Conservation (phyloP, 257 asterid species). For the Jacaranda mimosifolia region DNA sequence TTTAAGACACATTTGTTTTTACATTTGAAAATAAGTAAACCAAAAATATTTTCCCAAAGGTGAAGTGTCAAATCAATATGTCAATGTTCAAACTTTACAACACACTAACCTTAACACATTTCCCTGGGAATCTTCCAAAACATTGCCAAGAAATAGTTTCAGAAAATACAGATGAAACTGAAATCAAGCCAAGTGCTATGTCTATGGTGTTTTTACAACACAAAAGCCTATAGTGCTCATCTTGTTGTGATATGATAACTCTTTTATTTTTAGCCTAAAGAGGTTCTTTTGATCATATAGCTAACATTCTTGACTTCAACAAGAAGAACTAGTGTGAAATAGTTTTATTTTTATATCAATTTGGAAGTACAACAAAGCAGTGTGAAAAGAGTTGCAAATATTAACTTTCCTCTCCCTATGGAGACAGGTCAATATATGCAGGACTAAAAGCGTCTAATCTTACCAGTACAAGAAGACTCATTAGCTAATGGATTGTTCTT, state of each 20-base stretch:
- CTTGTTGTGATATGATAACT: constrained; percentile 2
- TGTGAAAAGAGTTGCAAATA: constrained; percentile 19
- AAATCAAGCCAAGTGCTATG: constrained; percentile 4
- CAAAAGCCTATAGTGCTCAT: neutral
- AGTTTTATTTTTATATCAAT: constrained; percentile 4
- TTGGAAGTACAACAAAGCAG: neutral
- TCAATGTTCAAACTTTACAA: constrained; percentile 26
- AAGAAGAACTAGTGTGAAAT: constrained; percentile 7
- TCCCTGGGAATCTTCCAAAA: constrained; percentile 4
- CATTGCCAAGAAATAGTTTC: neutral
- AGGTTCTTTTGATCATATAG: neutral
- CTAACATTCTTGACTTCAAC: neutral
- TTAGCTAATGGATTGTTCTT: constrained; percentile 25
- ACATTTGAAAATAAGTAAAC: neutral
- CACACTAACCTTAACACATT: constrained; percentile 9
- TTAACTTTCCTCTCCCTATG: constrained; percentile 20
- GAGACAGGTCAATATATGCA: constrained; percentile 21
- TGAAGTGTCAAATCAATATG: constrained; percentile 18
- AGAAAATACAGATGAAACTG: neutral
- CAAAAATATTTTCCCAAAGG: neutral
- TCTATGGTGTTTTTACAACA: neutral
- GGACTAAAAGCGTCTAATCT: constrained; percentile 25
- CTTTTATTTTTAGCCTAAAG: neutral
- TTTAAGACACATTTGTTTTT: neutral
- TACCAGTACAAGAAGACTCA: constrained; percentile 40